A percentile compares a stretch with the other conserved stretches of the same genome.
Evolutionary conservation across 768 basidiomycete species (phyloP).

Genomic region (Phanerodontia chrysosporium): DNA sequence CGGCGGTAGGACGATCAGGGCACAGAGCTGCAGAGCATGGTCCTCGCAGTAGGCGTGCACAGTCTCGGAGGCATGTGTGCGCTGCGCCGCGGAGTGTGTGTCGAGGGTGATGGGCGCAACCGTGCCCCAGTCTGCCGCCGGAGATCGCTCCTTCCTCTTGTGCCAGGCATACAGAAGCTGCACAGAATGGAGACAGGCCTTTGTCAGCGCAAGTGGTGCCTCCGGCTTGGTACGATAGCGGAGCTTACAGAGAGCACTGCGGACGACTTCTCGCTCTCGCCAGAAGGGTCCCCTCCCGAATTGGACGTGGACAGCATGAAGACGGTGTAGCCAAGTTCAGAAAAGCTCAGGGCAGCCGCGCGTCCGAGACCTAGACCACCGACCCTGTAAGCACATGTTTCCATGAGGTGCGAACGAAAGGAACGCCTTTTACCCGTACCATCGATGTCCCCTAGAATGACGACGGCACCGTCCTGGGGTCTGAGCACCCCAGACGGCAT

Average conservation of each 20-base stretch:
- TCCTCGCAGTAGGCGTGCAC: slow-evolving; percentile 26
- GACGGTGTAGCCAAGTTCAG: slow-evolving; percentile 31
- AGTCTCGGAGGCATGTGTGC: slow-evolving; percentile 26
- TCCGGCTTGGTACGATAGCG: too few relatives aligned
- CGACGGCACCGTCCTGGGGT: slow-evolving; percentile 25
- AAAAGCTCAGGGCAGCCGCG: slow-evolving; percentile 26
- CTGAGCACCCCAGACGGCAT: slow-evolving; percentile 21
- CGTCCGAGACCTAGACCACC: slow-evolving; percentile 25
- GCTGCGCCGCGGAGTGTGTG: slow-evolving; percentile 24
- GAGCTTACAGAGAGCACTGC: slow-evolving; percentile 25
- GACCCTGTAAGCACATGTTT: background rate
- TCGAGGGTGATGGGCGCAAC: slow-evolving; percentile 29
- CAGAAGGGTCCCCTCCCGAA: background rate
- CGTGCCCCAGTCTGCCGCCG: slow-evolving; percentile 25
- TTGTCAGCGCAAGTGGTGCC: background rate
- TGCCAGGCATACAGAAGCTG: slow-evolving; percentile 33
- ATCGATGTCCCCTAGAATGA: slow-evolving; percentile 22
- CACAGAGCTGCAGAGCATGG: slow-evolving; percentile 25
- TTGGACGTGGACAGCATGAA: slow-evolving; percentile 26
- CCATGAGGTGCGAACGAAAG: background rate
- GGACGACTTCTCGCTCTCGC: slow-evolving; percentile 10
- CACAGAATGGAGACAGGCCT: background rate
- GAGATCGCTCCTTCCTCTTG: slow-evolving; percentile 26
- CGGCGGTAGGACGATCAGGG: slow-evolving; percentile 24
- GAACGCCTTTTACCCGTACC: background rate